Conservation (phyloP, 2,329 filamentous ascomycete genomes). For the Colletotrichum sp. region DNA sequence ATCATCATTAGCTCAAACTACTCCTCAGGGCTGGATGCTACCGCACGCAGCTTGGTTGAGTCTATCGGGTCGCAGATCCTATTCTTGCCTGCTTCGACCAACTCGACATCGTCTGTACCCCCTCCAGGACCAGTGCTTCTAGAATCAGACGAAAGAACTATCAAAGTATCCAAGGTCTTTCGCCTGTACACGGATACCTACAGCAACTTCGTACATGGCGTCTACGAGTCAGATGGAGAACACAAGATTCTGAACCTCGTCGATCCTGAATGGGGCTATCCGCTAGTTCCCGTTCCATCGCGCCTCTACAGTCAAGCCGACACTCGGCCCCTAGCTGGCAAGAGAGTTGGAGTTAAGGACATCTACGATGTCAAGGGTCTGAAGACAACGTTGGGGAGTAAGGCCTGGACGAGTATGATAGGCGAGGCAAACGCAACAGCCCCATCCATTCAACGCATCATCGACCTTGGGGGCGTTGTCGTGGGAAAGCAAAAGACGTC, state of each 20-base stretch:
- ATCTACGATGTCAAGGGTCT: background rate
- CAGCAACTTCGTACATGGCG: background rate
- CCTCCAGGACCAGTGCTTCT: background rate
- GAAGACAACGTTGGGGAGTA: background rate
- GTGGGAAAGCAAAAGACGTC: background rate
- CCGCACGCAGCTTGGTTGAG: background rate
- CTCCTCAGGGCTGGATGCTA: background rate
- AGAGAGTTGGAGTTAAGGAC: background rate
- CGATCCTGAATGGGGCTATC: background rate
- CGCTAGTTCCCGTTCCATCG: background rate
- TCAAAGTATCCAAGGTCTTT: fast-evolving
- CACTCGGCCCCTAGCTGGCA: background rate
- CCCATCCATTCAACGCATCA: background rate
- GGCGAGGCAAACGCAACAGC: background rate
- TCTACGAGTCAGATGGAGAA: background rate
- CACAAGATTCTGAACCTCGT: background rate
- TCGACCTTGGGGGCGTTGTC: background rate
- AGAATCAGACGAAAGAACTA: background rate
- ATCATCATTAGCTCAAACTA: background rate
- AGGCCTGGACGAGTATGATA: background rate
- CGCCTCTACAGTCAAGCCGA: fast-evolving
- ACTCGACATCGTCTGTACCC: fast-evolving
- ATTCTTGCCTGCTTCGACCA: background rate
- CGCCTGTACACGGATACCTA: background rate
- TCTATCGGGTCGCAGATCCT: background rate